Base-by-base conservation (phyloP, 805 yeast genomes). In the Kuraishia hungarica region DNA sequence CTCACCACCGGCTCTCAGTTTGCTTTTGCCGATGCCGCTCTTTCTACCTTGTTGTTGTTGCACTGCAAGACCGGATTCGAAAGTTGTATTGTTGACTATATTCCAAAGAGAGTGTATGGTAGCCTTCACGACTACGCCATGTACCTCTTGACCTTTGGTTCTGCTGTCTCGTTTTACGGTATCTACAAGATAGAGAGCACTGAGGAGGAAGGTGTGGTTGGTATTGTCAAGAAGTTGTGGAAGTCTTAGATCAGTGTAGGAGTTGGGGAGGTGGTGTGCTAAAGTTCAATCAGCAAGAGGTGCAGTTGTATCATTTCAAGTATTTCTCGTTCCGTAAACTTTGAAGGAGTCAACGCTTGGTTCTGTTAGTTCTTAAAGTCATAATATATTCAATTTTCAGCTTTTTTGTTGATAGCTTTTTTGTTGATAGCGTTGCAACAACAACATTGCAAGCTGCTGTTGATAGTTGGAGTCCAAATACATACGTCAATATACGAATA, bases 11-110 rank as follows among this genome's bases (percentile, higher is more conserved):
- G 83, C 39, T 65, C 75, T 22, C 73, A 83, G n/a, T 67, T 75
- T 49, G 83, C 84, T 1, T 17, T 54, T 13, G 51, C 48, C 22
- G 56, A 54, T 53, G 23, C 56, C n/a, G 26, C 51, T 19, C 39
- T 54, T 28, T 20, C 48, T 17, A 72, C 83, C 2, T 68, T 82
- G 15, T 64, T 86, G 51, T 70, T 87, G 59, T 76, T 79, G 64
- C 94, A 88, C 67, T 77, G 83, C 55, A 81, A 80, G 67, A 81
- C 82, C 52, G 96, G 94, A 2, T 83, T 87, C 75, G 84, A 82
- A 64, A 76, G 89, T 49, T 86, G 94, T 75, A 87, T 88, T 62
- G 79, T 80, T 55, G 94, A 88, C 69, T 86, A 87, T 71, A 84
- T 88, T 54, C 94, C 93, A 53, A 73, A 73, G 65, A 80, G 93